Percentiles rank a stretch among this genome's conserved stretches.
Evolutionary conservation across 208 protist genomes (phyloP).

Genomic region (Leishmania tarentolae): DNA sequence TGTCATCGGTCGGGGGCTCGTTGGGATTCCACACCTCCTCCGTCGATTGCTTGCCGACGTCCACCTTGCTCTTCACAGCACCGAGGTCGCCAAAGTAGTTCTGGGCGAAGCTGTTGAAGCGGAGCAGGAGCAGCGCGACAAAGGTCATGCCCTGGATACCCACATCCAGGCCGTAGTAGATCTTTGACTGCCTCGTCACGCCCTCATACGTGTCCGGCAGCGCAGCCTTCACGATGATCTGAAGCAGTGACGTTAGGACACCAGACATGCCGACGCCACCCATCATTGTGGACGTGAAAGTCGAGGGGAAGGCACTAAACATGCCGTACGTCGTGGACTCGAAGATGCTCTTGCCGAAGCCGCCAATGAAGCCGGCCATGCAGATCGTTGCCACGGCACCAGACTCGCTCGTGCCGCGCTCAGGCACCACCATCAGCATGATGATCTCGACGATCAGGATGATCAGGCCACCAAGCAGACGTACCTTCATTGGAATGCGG

Average conservation of each 20-base stretch:
- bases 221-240: constrained; percentile 58
- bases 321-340: constrained; percentile 78
- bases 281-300: constrained; percentile 68
- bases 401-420: constrained; percentile 28
- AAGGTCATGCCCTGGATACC: constrained; percentile 45
- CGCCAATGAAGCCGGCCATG: constrained; percentile 37
- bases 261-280: constrained; percentile 53
- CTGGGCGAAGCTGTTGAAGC: constrained; percentile 49
- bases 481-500: constrained; percentile 40
- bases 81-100: constrained; percentile 35
- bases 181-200: constrained; percentile 40
- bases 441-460: constrained; percentile 56
- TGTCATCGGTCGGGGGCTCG: constrained; percentile 10
- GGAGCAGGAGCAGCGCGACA: constrained; percentile 40
- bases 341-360: constrained; percentile 61
- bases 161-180: constrained; percentile 64
- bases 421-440: constrained; percentile 61
- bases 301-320: constrained; percentile 53
- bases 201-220: constrained; percentile 42
- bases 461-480: constrained; percentile 42
- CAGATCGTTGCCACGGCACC: constrained; percentile 56
- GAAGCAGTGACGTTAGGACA: constrained; percentile 44
- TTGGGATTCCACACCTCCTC: not conserved
- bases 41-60: constrained; percentile 12
- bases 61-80: constrained; percentile 23